Conservation (phyloP, 805 yeast species). For the Maudiozyma turicensis region DNA sequence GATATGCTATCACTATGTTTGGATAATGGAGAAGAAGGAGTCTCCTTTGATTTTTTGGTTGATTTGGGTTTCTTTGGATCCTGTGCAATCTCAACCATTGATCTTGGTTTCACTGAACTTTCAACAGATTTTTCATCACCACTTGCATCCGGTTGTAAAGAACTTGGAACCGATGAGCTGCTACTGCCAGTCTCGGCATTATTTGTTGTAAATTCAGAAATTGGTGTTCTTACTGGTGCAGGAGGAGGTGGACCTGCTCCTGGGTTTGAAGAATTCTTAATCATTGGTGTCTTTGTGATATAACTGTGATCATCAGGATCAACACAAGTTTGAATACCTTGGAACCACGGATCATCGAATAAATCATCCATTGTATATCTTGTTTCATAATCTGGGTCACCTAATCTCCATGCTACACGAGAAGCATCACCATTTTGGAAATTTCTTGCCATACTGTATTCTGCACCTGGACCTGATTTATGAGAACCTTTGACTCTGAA, state of each 20-base stretch:
- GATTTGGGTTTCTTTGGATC: constrained; percentile 6
- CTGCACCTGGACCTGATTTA: constrained; percentile 58
- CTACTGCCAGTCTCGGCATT: not conserved
- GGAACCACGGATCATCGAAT: constrained; percentile 59
- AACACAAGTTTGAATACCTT: constrained; percentile 46
- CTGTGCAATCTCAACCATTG: constrained; percentile 22
- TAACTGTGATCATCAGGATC: constrained; percentile 15
- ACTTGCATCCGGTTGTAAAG: not conserved
- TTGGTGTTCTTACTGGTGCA: not conserved
- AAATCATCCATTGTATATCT: constrained; percentile 48
- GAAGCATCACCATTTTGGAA: constrained; percentile 54
- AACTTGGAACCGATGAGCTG: not conserved
- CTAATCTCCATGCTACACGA: constrained; percentile 63
- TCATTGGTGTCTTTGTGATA: constrained; percentile 15
- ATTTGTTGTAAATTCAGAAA: not conserved
- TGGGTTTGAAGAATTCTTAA: constrained; percentile 16
- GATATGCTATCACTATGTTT: not conserved
- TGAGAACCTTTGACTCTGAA: constrained; percentile 39
- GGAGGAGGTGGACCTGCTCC: not conserved
- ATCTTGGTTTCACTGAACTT: constrained; percentile 10
- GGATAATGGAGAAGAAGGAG: not conserved
- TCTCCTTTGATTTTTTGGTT: not conserved
- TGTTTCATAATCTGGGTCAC: constrained; percentile 49
- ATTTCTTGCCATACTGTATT: constrained; percentile 58
- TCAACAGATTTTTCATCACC: not conserved